Evolutionary conservation across 352 stramenopile genomes (phyloP).

Genomic region (Phytopythium helicoides): DNA sequence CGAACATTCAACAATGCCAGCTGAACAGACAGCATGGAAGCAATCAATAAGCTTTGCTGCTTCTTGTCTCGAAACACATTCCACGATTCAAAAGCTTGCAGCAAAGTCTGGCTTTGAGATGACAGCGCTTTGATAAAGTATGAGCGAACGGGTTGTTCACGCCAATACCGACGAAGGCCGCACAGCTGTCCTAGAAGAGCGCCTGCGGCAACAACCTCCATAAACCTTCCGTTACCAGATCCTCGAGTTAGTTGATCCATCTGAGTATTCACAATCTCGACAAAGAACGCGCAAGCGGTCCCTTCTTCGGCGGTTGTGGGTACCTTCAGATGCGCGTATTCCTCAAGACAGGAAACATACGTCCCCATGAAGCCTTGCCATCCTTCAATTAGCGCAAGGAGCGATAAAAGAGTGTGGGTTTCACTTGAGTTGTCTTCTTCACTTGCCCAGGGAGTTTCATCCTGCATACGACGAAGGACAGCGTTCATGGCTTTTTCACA

Average conservation of each 20-base stretch:
- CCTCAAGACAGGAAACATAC: constrained; percentile 31
- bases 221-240: constrained; percentile 8
- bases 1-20: constrained; percentile 28
- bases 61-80: constrained; percentile 31
- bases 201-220: constrained; percentile 30
- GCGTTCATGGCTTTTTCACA: constrained; percentile 17
- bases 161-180: constrained; percentile 17
- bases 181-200: constrained; percentile 35
- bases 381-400: constrained; percentile 33
- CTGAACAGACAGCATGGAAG: constrained; percentile 29
- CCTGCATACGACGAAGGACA: constrained; percentile 23
- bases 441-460: constrained; percentile 10
- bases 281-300: constrained; percentile 35
- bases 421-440: constrained; percentile 3
- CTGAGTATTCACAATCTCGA: constrained; percentile 20
- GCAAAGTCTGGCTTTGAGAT: not conserved
- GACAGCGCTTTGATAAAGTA: not conserved
- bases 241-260: constrained; percentile 12
- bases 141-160: not conserved
- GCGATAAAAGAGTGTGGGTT: constrained; percentile 21
- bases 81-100: constrained; percentile 29
- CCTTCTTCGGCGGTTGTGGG: constrained; percentile 38
- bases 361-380: constrained; percentile 47
- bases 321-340: constrained; percentile 38
- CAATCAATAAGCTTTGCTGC: constrained; percentile 14